Base-by-base conservation (phyloP, 1,139 yeast species). In the Blastobotrys capitulatus region DNA sequence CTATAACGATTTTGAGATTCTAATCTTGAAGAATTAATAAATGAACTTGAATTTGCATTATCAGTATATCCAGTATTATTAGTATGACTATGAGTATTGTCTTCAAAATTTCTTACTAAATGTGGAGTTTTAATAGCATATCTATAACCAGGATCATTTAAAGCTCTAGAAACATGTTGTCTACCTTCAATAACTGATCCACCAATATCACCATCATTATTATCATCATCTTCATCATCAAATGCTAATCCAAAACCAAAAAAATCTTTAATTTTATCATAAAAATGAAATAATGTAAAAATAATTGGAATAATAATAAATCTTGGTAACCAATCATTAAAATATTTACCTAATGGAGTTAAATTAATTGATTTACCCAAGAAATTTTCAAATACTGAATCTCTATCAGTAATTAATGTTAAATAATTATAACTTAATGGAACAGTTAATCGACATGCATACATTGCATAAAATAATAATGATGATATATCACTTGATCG, bases 371-470 rank as follows among this genome's bases (percentile, higher is more conserved):
- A 82, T 56, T 78, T 75, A 18, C 95, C 95, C 54, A 84, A 75
- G 73, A 90, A 86, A 47, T 69, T 69, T 44, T 71, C 72, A 58
- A 70, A 71, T 20, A 69, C 73, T 1, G 73, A 69, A 20, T 69
- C 71, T 47, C 73, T 64, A 25, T 78, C 72, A 12, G 80, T 73
- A 53, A 84, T 74, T 46, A 87, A 70, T 36, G 86, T 85, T 51
- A 86, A 67, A 62, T 85, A 87, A 65, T 87, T 87, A 68, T 85
- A 87, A 34, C 87, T 80, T 55, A 87, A 72, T 2, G 96, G 96
- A 13, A 87, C 82, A 0, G 95, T 85, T 62, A 87, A 71, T 56
- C 96, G 79, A 48, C 92, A 86, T 32, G 86, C 81, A 60, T 87
- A 87, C 60, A 86, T 84, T 25, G 90, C 81, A 65, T 85, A 87